Conservation (phyloP, 441 rosid genomes). For the Francoa sonchifolia region DNA sequence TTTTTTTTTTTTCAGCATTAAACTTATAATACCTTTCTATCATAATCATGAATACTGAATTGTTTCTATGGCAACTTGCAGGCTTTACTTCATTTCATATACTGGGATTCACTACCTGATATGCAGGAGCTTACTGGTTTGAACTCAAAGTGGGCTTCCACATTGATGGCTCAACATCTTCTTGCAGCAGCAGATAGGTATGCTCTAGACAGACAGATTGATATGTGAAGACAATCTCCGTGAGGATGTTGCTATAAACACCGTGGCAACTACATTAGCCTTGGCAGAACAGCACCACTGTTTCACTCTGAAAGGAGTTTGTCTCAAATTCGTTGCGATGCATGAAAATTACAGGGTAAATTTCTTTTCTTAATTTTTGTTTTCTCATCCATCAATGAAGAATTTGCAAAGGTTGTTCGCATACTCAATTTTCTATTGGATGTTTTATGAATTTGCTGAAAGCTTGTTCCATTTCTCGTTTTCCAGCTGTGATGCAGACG, state of each 20-base stretch:
- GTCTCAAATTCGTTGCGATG: constrained; percentile 70
- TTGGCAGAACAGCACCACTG: constrained; percentile 94
- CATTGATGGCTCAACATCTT: constrained; percentile 81
- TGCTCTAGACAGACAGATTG: constrained; percentile 65
- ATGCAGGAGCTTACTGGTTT: constrained; percentile 63
- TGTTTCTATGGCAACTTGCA: too few species aligned
- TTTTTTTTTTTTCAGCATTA: too few species aligned
- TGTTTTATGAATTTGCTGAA: neutral
- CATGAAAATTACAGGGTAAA: constrained; percentile 55
- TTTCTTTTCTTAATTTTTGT: neutral
- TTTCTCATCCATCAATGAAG: neutral
- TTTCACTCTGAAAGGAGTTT: constrained; percentile 59
- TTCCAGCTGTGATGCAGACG: constrained; percentile 54
- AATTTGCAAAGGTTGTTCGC: neutral
- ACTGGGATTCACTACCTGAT: constrained; percentile 73
- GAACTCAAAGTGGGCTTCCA: constrained; percentile 61
- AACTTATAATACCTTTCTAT: too few species aligned
- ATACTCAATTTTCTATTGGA: neutral
- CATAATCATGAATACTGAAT: constrained; percentile 2
- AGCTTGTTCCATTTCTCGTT: constrained; percentile 7
- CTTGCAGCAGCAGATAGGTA: constrained; percentile 91
- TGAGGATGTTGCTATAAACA: constrained; percentile 64
- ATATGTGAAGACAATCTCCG: constrained; percentile 66
- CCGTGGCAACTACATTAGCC: constrained; percentile 76
- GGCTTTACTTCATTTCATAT: constrained; percentile 78